These are phyloP conservation scores for Camillea tinctor DNA, from an alignment of 2,329 filamentous ascomycete species.

Conservation along the genomic window DNA sequence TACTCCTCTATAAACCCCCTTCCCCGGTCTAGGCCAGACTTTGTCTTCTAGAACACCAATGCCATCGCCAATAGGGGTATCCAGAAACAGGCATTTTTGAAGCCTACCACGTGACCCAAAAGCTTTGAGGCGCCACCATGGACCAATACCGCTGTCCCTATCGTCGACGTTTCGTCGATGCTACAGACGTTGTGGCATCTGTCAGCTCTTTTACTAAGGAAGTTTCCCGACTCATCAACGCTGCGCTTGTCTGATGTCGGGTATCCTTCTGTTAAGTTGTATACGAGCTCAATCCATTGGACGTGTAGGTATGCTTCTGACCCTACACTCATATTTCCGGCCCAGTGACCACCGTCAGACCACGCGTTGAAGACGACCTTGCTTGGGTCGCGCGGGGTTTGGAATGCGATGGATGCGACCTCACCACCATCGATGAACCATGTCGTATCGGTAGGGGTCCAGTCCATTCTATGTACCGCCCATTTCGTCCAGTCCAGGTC, in stretches of 20 bases:
- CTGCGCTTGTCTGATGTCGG: slow-evolving; percentile 14
- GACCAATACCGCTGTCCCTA: slow-evolving; percentile 41
- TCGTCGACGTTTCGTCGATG: slow-evolving; percentile 34
- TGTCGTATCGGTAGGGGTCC: slow-evolving; percentile 50
- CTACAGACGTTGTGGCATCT: slow-evolving; percentile 33
- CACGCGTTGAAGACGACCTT: slow-evolving; percentile 59
- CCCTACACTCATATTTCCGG: slow-evolving; percentile 54
- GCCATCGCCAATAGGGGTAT: slow-evolving; percentile 23
- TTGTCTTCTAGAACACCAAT: slow-evolving; percentile 16
- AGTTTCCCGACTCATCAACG: background rate
- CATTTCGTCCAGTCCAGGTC: slow-evolving; percentile 50
- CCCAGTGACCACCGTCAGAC: slow-evolving; percentile 60
- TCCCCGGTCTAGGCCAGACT: background rate
- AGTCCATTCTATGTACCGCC: slow-evolving; percentile 60
- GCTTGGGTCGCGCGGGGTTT: slow-evolving; percentile 52
- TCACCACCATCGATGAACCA: slow-evolving; percentile 56
- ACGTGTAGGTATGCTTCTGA: slow-evolving; percentile 55
- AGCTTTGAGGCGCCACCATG: slow-evolving; percentile 23
- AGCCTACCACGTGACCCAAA: slow-evolving; percentile 15
- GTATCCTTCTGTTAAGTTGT: slow-evolving; percentile 39
- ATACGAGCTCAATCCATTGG: slow-evolving; percentile 63
- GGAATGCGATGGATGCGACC: slow-evolving; percentile 52
- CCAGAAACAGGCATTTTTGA: slow-evolving; percentile 21
- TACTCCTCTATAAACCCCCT: slow-evolving; percentile 3
- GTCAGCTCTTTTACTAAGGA: slow-evolving; percentile 16